These are phyloP conservation scores for Naganishia randhawae DNA, from an alignment of 768 basidiomycete genomes.

Conservation along the genomic window DNA sequence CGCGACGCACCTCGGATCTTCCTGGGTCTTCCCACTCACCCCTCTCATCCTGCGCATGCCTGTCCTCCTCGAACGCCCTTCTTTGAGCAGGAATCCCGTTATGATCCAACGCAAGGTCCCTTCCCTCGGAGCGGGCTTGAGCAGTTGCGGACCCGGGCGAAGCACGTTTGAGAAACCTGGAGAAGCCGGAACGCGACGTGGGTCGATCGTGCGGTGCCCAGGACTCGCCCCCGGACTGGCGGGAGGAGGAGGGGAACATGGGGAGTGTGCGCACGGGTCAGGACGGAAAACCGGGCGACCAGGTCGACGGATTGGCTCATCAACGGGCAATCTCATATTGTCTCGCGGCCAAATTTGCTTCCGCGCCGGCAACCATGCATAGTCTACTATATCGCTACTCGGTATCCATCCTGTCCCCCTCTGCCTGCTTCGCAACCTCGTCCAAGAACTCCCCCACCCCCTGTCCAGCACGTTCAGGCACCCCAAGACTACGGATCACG, in stretches of 20 bases:
- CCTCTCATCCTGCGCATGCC: neutral
- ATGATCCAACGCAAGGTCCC: neutral
- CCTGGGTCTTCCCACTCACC: neutral
- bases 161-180: constrained; percentile 10
- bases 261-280: no score
- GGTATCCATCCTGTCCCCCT: constrained; percentile 67
- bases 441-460: constrained; percentile 74
- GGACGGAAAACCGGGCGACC: no score
- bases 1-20: neutral
- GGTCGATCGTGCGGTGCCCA: neutral
- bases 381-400: no score
- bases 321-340: no score
- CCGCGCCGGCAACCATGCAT: no score
- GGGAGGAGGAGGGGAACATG: neutral
- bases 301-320: no score
- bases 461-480: constrained; percentile 78
- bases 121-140: neutral
- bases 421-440: constrained; percentile 65
- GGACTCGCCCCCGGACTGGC: neutral
- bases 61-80: neutral
- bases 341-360: no score
- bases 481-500: constrained; percentile 70
- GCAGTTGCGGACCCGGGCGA: neutral
- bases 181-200: constrained; percentile 2
- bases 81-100: neutral